Evolutionary conservation across 2,329 filamentous ascomycete genomes (phyloP).

Genomic region (Aspergillus carbonarius): DNA sequence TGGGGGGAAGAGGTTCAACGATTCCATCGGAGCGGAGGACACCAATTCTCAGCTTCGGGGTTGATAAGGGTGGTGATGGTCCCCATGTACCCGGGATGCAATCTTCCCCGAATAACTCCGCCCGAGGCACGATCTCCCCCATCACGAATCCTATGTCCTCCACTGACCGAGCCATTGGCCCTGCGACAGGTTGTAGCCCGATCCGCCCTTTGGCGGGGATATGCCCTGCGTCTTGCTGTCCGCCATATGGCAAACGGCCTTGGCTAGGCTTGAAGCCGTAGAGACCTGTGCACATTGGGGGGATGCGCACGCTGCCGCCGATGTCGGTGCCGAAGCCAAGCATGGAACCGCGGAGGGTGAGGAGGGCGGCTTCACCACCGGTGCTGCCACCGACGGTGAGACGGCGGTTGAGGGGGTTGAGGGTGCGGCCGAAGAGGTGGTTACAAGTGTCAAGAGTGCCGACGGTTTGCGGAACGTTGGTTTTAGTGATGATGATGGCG

Average conservation of each 20-base stretch:
- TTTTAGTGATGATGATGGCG: conserved; percentile 68
- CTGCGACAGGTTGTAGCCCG: conserved; percentile 51
- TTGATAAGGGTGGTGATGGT: conserved; percentile 12
- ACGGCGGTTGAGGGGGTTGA: conserved; percentile 63
- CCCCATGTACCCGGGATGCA: conserved; percentile 46
- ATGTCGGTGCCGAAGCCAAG: conserved; percentile 65
- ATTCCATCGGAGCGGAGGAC: conserved; percentile 43
- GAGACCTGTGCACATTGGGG: conserved; percentile 53
- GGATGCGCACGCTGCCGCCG: conserved; percentile 47
- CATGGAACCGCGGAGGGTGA: conserved; percentile 59
- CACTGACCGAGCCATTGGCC: conserved; percentile 42
- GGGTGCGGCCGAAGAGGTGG: conserved; percentile 60
- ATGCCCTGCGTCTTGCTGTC: conserved; percentile 48
- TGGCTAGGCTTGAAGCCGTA: conserved; percentile 53
- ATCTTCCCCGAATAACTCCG: conserved; percentile 54
- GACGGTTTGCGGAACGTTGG: conserved; percentile 64
- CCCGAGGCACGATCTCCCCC: conserved; percentile 50
- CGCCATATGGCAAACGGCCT: conserved; percentile 52
- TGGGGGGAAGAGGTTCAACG: conserved; percentile 40
- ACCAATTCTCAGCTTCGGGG: conserved; percentile 40
- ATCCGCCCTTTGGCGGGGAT: conserved; percentile 50
- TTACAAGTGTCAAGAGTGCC: conserved; percentile 59
- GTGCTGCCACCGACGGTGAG: conserved; percentile 64
- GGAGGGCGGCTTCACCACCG: conserved; percentile 63
- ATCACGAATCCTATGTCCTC: conserved; percentile 50